Percentiles rank a stretch among this genome's conserved stretches.
These are phyloP conservation scores for Apostasia ramifera DNA, from an alignment of 106 monocot species.

Conservation along the genomic window DNA sequence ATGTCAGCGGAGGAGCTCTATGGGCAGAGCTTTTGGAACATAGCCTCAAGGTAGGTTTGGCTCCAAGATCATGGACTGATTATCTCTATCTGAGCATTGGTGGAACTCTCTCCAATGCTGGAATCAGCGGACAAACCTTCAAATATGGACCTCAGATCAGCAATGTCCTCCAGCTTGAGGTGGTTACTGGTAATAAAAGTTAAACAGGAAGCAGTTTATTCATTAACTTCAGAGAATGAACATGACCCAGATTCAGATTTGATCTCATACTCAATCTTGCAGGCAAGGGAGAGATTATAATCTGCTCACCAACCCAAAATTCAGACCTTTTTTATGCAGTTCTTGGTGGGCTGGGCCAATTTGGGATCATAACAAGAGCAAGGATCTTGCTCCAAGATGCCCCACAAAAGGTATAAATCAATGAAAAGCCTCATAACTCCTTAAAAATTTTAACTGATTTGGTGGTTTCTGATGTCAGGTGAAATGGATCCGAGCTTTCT, in stretches of 20 bases:
- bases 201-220: neutral
- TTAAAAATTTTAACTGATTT: neutral
- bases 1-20: conserved; percentile 17
- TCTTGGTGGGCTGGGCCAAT: conserved; percentile 57
- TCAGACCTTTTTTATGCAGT: conserved; percentile 48
- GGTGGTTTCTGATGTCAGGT: conserved; percentile 6
- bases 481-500: conserved; percentile 34
- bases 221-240: neutral
- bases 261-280: neutral
- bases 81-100: conserved; percentile 20
- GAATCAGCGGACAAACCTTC: conserved; percentile 30
- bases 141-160: conserved; percentile 28
- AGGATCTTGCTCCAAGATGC: conserved; percentile 49
- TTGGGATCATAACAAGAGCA: conserved; percentile 68
- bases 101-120: conserved; percentile 25
- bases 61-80: conserved; percentile 19
- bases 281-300: conserved; percentile 52
- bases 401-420: conserved; percentile 31
- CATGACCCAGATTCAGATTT: neutral
- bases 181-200: conserved; percentile 18
- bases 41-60: conserved; percentile 5
- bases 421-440: neutral
- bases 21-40: conserved; percentile 13
- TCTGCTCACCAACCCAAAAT: conserved; percentile 31
- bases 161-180: conserved; percentile 26